These are phyloP conservation scores for Oidiodendron maius DNA, from an alignment of 495 filamentous ascomycete species.

Conservation along the genomic window DNA sequence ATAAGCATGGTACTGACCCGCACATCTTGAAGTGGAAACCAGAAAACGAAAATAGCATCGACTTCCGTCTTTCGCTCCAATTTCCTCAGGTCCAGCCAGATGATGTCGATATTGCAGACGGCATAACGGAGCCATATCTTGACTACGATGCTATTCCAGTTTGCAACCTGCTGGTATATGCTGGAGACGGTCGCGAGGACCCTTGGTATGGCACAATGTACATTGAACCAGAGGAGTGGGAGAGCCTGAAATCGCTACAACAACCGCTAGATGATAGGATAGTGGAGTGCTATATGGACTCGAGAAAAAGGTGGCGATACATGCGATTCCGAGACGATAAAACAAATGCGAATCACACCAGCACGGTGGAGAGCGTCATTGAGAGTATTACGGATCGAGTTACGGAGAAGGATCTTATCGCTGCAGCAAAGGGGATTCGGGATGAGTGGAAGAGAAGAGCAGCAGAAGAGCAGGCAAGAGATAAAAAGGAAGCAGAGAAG, in stretches of 20 bases:
- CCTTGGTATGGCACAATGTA: conserved; percentile 57
- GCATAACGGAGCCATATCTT: conserved; percentile 45
- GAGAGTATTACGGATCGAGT: conserved; percentile 75
- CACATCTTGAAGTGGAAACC: conserved; percentile 98
- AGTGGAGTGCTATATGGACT: conserved; percentile 81
- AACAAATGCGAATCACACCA: conserved; percentile 79
- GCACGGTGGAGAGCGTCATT: conserved; percentile 71
- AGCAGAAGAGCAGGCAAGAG: conserved; percentile 11
- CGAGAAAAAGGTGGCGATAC: conserved; percentile 69
- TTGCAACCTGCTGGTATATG: conserved; percentile 38
- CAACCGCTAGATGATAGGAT: conserved; percentile 75
- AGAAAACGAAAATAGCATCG: conserved; percentile 83
- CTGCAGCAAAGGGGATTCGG: conserved; percentile 57
- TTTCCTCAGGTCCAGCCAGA: conserved; percentile 72
- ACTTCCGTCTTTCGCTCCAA: conserved; percentile 73
- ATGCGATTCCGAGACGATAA: conserved; percentile 90
- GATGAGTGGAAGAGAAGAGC: conserved; percentile 60
- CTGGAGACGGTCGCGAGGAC: conserved; percentile 31
- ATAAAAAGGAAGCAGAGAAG: conserved; percentile 20
- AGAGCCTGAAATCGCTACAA: conserved; percentile 60
- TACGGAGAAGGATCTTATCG: conserved; percentile 45
- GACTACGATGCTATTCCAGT: conserved; percentile 50
- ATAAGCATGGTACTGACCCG: conserved; percentile 83
- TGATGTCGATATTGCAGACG: conserved; percentile 57
- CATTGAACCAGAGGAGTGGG: conserved; percentile 76